Percentiles rank a stretch among this genome's conserved stretches.
Evolutionary conservation across 495 filamentous ascomycete genomes (phyloP).

Genomic region (Aspergillus diversus): DNA sequence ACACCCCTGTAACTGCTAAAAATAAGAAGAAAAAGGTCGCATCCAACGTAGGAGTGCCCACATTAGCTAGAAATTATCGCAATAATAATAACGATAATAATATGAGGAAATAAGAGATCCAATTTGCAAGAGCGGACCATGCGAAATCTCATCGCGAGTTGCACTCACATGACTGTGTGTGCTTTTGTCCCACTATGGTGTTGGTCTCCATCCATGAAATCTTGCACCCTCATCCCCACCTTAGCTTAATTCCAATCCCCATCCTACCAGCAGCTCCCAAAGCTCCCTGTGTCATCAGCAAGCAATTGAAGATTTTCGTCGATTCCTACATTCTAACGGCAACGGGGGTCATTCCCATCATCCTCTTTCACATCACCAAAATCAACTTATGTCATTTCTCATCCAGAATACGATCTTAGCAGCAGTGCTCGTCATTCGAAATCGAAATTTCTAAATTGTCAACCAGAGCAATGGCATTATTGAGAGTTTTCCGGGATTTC

Average conservation of each 20-base stretch:
- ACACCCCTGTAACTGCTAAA: background rate
- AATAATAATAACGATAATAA: too few species aligned
- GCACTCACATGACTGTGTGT: background rate
- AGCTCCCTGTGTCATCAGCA: conserved; percentile 2
- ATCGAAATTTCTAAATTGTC: background rate
- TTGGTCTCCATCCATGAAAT: background rate
- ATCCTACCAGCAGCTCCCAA: conserved; percentile 4
- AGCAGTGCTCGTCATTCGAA: background rate
- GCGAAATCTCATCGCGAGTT: background rate
- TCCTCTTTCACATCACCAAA: background rate
- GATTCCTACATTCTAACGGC: background rate
- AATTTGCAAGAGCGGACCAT: too few species aligned
- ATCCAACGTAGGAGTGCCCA: background rate
- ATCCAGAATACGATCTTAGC: background rate
- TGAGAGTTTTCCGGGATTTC: background rate
- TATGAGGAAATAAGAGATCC: too few species aligned
- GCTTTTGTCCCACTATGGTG: conserved; percentile 5
- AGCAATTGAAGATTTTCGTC: conserved; percentile 12
- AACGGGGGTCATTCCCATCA: background rate
- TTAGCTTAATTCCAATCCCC: conserved; percentile 5
- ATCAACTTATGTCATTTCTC: background rate
- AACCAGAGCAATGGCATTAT: conserved; percentile 1
- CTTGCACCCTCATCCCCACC: conserved; percentile 5
- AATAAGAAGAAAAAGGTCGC: background rate
- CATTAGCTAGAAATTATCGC: too few species aligned